A percentile compares a stretch with the other conserved stretches of the same genome.
phyloP scores from a whole-genome alignment of 192 early-diverging fungal species.

The Funneliformis mosseae region DNA sequence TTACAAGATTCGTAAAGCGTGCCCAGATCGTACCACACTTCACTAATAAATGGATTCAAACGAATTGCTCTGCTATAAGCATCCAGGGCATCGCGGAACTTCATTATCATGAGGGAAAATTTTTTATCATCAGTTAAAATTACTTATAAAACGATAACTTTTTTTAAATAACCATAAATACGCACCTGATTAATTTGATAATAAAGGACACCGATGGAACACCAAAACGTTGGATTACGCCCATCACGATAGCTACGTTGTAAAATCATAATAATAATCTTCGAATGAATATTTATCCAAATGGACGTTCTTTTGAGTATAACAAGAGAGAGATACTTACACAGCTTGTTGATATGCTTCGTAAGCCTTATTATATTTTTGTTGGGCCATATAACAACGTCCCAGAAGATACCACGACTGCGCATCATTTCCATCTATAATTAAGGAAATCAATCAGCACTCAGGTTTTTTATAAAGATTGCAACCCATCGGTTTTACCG shows the following conservation, averaged over 20 bases:
- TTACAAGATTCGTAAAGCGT: slow-evolving; percentile 98
- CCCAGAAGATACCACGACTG: slow-evolving; percentile 96
- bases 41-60: slow-evolving; percentile 89
- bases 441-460: background rate
- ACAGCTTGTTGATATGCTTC: slow-evolving; percentile 98
- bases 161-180: slow-evolving; percentile 4
- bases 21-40: slow-evolving; percentile 98
- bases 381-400: slow-evolving; percentile 94
- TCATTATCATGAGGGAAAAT: too few species aligned
- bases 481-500: too few species aligned
- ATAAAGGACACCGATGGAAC: slow-evolving; percentile 97
- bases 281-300: background rate
- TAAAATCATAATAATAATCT: background rate
- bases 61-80: slow-evolving; percentile 95
- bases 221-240: slow-evolving; percentile 96
- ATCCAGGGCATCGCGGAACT: slow-evolving; percentile 94
- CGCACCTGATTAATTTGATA: slow-evolving; percentile 88
- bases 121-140: too few species aligned
- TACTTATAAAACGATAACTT: background rate
- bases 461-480: too few species aligned
- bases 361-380: slow-evolving; percentile 94
- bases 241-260: slow-evolving; percentile 70
- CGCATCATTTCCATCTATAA: slow-evolving; percentile 78
- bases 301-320: background rate
- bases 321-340: background rate